Percentiles rank a stretch among this genome's conserved stretches.
Evolutionary conservation across 108 stramenopile species (phyloP).

Genomic region (Pseudonitzschia multistriata): DNA sequence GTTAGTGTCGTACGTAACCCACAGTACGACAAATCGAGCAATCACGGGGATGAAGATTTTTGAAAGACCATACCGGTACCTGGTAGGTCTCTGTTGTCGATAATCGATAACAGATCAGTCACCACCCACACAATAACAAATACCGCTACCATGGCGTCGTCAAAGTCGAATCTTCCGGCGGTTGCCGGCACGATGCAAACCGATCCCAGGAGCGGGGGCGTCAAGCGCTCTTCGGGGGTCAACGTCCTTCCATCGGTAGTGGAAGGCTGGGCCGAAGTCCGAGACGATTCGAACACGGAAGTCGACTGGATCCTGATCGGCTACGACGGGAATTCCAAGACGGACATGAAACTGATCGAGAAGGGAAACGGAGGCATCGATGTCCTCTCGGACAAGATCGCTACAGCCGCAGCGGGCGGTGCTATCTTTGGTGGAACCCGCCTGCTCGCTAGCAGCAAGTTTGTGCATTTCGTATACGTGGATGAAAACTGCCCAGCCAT

Average conservation of each 20-base stretch:
- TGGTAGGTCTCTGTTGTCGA: too few species aligned
- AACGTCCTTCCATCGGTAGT: conserved; percentile 58
- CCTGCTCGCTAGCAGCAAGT: conserved; percentile 21
- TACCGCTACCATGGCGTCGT: too few species aligned
- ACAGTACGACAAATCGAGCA: too few species aligned
- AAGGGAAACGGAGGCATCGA: conserved; percentile 71
- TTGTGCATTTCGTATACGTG: conserved; percentile 68
- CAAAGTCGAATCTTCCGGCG: background rate
- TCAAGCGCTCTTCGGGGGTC: conserved; percentile 68
- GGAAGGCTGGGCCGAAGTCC: conserved; percentile 64
- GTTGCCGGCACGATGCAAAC: conserved; percentile 71
- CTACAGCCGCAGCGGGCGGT: conserved; percentile 19
- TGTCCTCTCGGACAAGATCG: conserved; percentile 46
- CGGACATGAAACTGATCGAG: conserved; percentile 64
- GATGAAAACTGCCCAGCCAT: conserved; percentile 61
- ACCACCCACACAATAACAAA: too few species aligned
- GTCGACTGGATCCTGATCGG: conserved; percentile 79
- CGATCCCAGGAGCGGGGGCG: conserved; percentile 68
- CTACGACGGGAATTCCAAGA: conserved; percentile 68
- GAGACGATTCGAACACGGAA: conserved; percentile 57
- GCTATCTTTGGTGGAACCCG: conserved; percentile 71
- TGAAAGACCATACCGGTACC: too few species aligned
- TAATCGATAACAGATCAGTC: too few species aligned
- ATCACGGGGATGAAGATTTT: too few species aligned
- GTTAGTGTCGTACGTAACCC: too few species aligned